Percentiles rank a stretch among this genome's conserved stretches.
phyloP scores from a whole-genome alignment of 306 rosid genomes.

The Fagus crenata region DNA sequence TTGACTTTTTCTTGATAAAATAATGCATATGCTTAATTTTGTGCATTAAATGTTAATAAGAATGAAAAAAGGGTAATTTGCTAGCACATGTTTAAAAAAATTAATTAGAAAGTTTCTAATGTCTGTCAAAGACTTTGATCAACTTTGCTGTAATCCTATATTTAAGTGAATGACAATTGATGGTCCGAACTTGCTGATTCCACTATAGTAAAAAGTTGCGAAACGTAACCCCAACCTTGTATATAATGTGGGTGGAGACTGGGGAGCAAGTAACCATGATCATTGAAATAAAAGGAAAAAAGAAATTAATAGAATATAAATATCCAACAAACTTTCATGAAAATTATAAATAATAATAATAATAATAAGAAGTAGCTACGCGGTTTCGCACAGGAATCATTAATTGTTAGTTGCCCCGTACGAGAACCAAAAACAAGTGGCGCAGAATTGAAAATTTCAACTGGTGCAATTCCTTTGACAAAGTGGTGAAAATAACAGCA shows the following conservation, averaged over 20 bases:
- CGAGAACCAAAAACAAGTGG: neutral
- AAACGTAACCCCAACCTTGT: neutral
- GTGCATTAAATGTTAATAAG: neutral
- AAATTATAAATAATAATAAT: neutral
- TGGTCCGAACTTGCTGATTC: neutral
- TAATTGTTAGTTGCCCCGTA: neutral
- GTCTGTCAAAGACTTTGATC: slow-evolving; percentile 6
- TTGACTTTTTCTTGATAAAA: neutral
- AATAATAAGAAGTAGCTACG: neutral
- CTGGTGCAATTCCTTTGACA: neutral
- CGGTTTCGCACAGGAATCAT: neutral
- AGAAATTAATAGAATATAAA: neutral
- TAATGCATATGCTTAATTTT: neutral
- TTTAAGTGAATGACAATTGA: slow-evolving; percentile 12
- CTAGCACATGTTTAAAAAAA: slow-evolving; percentile 21
- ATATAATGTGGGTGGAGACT: neutral
- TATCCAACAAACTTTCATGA: neutral
- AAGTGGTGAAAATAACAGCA: neutral
- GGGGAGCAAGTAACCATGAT: neutral
- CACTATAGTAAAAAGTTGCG: neutral
- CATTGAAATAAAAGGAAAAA: neutral
- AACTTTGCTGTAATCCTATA: neutral
- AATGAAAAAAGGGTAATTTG: neutral
- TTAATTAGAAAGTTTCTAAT: neutral
- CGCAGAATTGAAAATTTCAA: neutral